phyloP scores from a whole-genome alignment of 2,329 filamentous ascomycete species.

The Alternaria consortialis region DNA sequence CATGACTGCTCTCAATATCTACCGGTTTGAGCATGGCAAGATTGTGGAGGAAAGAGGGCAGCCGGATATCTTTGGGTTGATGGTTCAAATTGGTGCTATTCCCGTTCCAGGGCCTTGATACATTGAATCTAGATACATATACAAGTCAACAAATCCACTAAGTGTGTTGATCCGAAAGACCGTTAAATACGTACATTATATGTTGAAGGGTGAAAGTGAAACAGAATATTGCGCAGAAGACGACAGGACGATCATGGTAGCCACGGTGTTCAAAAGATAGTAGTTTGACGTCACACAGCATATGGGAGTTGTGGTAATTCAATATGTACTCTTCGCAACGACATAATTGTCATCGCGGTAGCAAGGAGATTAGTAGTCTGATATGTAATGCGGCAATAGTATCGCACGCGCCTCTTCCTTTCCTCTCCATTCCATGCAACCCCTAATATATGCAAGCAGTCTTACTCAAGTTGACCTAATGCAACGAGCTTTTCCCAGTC shows the following conservation, averaged over 20 bases:
- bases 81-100: background rate
- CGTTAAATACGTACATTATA: too few species aligned
- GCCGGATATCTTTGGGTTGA: background rate
- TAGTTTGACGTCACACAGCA: background rate
- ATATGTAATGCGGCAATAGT: background rate
- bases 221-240: too few species aligned
- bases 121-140: too few species aligned
- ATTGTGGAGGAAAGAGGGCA: too few species aligned
- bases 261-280: background rate
- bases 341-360: background rate
- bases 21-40: too few species aligned
- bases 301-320: background rate
- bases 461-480: conserved; percentile 10
- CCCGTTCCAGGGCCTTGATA: too few species aligned
- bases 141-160: too few species aligned
- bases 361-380: conserved; percentile 4
- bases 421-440: background rate
- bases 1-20: too few species aligned
- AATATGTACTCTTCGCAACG: background rate
- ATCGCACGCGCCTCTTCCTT: background rate
- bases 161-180: too few species aligned
- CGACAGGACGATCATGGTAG: background rate
- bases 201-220: too few species aligned
- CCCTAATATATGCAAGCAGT: background rate
- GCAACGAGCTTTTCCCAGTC: conserved; percentile 12